These are phyloP conservation scores for Verticillium longisporum DNA, from an alignment of 2,329 filamentous ascomycete genomes.

Conservation along the genomic window DNA sequence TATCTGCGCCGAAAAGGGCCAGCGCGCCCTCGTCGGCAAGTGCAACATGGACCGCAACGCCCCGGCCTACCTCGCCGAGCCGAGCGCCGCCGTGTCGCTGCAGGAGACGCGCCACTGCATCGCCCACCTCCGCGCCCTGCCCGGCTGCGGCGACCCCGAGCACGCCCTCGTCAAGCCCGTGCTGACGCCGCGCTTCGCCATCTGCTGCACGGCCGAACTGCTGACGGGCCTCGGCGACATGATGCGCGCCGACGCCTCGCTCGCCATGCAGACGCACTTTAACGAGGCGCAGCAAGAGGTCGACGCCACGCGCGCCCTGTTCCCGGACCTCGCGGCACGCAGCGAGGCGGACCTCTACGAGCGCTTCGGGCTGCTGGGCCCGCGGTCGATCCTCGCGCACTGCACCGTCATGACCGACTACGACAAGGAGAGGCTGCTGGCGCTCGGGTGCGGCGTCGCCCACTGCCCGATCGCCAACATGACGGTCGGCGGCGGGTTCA, in stretches of 20 bases:
- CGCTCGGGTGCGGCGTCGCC: slow-evolving; percentile 49
- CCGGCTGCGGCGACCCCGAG: slow-evolving; percentile 2
- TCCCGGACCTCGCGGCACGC: slow-evolving; percentile 37
- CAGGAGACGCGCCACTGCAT: slow-evolving; percentile 42
- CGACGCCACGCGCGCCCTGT: slow-evolving; percentile 43
- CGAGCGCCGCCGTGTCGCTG: slow-evolving; percentile 37
- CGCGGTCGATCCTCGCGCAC: slow-evolving; percentile 56
- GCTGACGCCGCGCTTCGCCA: slow-evolving; percentile 54
- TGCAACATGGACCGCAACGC: slow-evolving; percentile 55
- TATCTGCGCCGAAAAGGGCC: slow-evolving; percentile 43
- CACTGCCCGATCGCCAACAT: slow-evolving; percentile 62
- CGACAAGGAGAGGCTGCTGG: slow-evolving; percentile 41
- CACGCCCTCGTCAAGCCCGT: slow-evolving; percentile 39
- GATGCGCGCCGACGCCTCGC: slow-evolving; percentile 33
- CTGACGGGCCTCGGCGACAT: slow-evolving; percentile 50
- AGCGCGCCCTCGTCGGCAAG: slow-evolving; percentile 55
- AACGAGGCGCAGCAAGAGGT: slow-evolving; percentile 59
- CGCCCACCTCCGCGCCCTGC: slow-evolving; percentile 31
- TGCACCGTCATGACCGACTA: slow-evolving; percentile 55
- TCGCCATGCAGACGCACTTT: slow-evolving; percentile 62
- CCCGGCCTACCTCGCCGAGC: slow-evolving; percentile 47
- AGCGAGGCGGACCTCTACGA: slow-evolving; percentile 56
- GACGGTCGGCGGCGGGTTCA: slow-evolving; percentile 54
- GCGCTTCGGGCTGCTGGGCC: slow-evolving; percentile 44
- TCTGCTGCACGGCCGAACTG: slow-evolving; percentile 49